Percentiles rank a stretch among this genome's conserved stretches.
Evolutionary conservation across 176 grass and related monocot genomes (phyloP).

Genomic region (Hordeum marinum): DNA sequence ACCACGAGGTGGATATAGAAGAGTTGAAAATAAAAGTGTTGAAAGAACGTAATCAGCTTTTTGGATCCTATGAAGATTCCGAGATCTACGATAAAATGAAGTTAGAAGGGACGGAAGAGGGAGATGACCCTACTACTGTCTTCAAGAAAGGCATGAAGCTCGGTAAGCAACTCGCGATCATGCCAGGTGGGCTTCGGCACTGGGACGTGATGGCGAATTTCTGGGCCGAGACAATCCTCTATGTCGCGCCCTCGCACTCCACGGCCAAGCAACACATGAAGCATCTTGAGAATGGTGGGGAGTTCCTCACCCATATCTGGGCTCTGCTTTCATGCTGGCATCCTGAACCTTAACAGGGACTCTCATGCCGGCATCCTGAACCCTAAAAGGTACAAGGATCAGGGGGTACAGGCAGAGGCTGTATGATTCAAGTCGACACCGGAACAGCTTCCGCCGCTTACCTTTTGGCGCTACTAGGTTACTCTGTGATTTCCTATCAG

Average conservation of each 20-base stretch:
- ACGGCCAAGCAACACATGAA: not conserved
- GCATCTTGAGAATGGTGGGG: not conserved
- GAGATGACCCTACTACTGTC: not conserved
- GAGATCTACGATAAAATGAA: not conserved
- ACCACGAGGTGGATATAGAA: too few species aligned
- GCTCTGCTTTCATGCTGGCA: not conserved
- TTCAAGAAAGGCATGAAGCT: not conserved
- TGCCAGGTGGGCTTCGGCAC: fast-evolving
- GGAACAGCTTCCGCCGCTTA: too few species aligned
- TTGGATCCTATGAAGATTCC: not conserved
- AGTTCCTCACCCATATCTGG: not conserved
- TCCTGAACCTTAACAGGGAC: too few species aligned
- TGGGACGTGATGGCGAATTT: not conserved
- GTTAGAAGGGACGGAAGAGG: not conserved
- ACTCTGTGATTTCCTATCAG: too few species aligned
- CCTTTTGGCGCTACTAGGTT: too few species aligned
- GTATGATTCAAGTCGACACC: too few species aligned
- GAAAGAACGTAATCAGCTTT: too few species aligned
- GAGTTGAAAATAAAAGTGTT: fast-evolving
- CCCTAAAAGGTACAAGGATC: too few species aligned
- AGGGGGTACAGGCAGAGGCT: too few species aligned
- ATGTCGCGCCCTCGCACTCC: not conserved
- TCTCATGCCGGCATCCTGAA: not conserved
- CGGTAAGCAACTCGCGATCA: not conserved
- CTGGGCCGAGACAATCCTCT: not conserved